These are phyloP conservation scores for Grammothele lineata DNA, from an alignment of 768 basidiomycete genomes.

Conservation along the genomic window DNA sequence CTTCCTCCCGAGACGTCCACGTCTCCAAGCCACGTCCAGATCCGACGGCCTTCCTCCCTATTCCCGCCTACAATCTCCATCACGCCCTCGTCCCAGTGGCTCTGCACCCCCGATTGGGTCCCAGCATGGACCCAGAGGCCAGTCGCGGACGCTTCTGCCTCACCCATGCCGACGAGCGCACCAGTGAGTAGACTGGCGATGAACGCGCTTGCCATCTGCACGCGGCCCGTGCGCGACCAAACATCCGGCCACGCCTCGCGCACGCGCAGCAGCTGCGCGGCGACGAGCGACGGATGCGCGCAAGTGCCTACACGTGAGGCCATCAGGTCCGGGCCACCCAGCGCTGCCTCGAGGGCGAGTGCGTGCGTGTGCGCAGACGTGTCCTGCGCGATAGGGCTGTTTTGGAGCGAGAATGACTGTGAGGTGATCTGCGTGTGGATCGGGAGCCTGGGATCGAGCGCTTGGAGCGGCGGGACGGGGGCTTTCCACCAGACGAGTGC, in stretches of 20 bases:
- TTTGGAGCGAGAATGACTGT: conserved; percentile 65
- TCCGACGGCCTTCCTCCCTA: conserved; percentile 65
- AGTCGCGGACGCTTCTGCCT: conserved; percentile 73
- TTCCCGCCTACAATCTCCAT: conserved; percentile 76
- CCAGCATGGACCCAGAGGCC: conserved; percentile 67
- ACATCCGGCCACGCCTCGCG: conserved; percentile 80
- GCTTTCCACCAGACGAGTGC: conserved; percentile 89
- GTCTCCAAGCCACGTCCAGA: conserved; percentile 80
- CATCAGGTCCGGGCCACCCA: conserved; percentile 78
- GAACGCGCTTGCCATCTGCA: conserved; percentile 77
- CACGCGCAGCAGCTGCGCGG: conserved; percentile 73
- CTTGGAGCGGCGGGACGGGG: conserved; percentile 65
- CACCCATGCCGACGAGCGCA: conserved; percentile 66
- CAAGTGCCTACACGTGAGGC: conserved; percentile 70
- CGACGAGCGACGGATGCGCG: conserved; percentile 63
- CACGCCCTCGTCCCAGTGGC: conserved; percentile 74
- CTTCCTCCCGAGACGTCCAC: conserved; percentile 67
- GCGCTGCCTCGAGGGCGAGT: conserved; percentile 65
- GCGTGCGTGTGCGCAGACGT: conserved; percentile 80
- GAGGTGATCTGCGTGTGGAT: conserved; percentile 66
- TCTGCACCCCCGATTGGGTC: conserved; percentile 16
- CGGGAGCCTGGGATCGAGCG: conserved; percentile 66
- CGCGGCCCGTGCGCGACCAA: conserved; percentile 71
- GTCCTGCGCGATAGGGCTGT: conserved; percentile 73
- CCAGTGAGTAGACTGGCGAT: conserved; percentile 68